phyloP scores from a whole-genome alignment of 2,329 filamentous ascomycete species.

The Dactylellina haptotyla region DNA sequence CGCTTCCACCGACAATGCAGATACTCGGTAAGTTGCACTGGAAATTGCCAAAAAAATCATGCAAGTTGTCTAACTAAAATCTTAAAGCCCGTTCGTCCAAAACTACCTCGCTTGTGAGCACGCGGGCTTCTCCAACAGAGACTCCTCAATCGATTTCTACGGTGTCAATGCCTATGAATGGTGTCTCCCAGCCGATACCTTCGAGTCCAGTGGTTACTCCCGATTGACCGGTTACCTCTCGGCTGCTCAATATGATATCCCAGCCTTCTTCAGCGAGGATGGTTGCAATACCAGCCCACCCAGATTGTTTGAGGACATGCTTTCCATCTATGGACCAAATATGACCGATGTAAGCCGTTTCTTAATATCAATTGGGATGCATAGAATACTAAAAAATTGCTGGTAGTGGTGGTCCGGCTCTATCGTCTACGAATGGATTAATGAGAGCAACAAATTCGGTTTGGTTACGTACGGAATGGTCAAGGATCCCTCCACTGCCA shows the following conservation, averaged over 20 bases:
- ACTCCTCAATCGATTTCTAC: constrained; percentile 70
- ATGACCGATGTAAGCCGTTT: constrained; percentile 68
- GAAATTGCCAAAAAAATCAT: neutral
- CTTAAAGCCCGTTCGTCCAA: constrained; percentile 67
- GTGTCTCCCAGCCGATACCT: constrained; percentile 72
- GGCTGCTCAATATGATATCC: constrained; percentile 71
- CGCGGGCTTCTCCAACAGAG: constrained; percentile 70
- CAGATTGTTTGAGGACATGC: constrained; percentile 79
- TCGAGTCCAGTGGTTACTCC: constrained; percentile 74
- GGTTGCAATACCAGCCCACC: constrained; percentile 77
- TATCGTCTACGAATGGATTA: constrained; percentile 90
- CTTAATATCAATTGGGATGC: constrained; percentile 56
- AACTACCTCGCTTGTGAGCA: constrained; percentile 81
- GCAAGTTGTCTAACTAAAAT: neutral
- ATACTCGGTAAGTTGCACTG: constrained; percentile 63
- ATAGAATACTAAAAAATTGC: neutral
- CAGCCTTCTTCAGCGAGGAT: constrained; percentile 82
- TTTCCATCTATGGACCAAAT: constrained; percentile 73
- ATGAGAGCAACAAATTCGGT: constrained; percentile 82
- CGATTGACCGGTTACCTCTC: constrained; percentile 73
- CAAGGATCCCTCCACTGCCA: constrained; percentile 28
- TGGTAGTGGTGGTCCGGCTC: constrained; percentile 73
- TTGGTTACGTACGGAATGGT: constrained; percentile 44
- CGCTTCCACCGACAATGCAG: constrained; percentile 83
- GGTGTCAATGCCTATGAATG: constrained; percentile 81